A percentile compares a stretch with the other conserved stretches of the same genome.
Evolutionary conservation across 495 filamentous ascomycete species (phyloP).

Genomic region (Parathielavia appendiculata): DNA sequence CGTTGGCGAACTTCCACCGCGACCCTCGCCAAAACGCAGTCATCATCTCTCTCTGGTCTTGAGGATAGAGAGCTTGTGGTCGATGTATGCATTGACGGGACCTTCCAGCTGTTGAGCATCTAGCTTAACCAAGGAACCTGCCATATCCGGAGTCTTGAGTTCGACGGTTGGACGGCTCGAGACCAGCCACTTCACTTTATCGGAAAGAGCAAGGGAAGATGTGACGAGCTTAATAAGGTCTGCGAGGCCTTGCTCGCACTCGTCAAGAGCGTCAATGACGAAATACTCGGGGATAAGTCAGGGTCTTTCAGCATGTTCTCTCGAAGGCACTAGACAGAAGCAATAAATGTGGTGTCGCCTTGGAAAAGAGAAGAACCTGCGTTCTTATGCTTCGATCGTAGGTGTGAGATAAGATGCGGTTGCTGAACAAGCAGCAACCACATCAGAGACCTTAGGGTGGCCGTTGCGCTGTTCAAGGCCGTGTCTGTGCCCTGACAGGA

Average conservation of each 20-base stretch:
- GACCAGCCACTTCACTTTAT: constrained; percentile 37
- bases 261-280: constrained; percentile 34
- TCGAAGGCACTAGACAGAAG: constrained; percentile 31
- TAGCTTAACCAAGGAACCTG: constrained; percentile 26
- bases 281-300: constrained; percentile 30
- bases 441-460: constrained; percentile 33
- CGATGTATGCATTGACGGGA: constrained; percentile 30
- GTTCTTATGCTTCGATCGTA: constrained; percentile 27
- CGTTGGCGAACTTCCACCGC: constrained; percentile 17
- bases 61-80: constrained; percentile 31
- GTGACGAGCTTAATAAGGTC: constrained; percentile 19
- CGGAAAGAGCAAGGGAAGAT: constrained; percentile 12
- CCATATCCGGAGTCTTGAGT: constrained; percentile 26
- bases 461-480: constrained; percentile 28
- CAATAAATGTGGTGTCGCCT: constrained; percentile 33
- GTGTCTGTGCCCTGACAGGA: constrained; percentile 41
- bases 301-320: constrained; percentile 33
- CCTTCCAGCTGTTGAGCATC: constrained; percentile 14
- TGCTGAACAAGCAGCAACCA: constrained; percentile 33
- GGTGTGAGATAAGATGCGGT: constrained; percentile 31
- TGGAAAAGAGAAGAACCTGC: constrained; percentile 31
- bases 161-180: constrained; percentile 29
- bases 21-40: constrained; percentile 19
- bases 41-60: constrained; percentile 9
- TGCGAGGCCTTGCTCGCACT: constrained; percentile 10